phyloP scores from a whole-genome alignment of 108 stramenopile species.

The Seminavis robusta region DNA sequence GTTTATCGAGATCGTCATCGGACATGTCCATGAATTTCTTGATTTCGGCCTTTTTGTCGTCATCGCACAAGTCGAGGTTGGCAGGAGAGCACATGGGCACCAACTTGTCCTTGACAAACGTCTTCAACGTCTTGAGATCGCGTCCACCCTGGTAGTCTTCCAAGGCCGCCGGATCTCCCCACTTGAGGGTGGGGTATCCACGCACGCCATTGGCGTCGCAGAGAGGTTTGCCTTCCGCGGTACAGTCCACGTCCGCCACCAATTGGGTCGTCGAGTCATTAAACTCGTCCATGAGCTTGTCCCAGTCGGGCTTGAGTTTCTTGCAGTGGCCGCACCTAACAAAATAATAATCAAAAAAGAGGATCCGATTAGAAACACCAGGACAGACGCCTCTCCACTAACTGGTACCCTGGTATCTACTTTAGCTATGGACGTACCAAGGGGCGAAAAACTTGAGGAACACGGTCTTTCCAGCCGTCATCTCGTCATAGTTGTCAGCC shows the following conservation, averaged over 20 bases:
- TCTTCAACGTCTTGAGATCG: constrained; percentile 48
- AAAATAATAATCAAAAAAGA: neutral
- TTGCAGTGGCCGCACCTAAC: constrained; percentile 41
- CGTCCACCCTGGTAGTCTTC: constrained; percentile 83
- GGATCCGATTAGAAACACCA: neutral
- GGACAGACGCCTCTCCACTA: neutral
- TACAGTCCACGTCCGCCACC: constrained; percentile 89
- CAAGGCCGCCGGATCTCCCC: constrained; percentile 54
- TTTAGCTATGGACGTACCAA: constrained; percentile 45
- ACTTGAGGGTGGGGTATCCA: constrained; percentile 82
- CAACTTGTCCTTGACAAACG: constrained; percentile 68
- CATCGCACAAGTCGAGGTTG: constrained; percentile 61
- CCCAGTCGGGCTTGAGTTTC: constrained; percentile 62
- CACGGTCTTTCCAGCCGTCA: constrained; percentile 70
- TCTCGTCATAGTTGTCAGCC: constrained; percentile 55
- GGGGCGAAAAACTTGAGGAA: constrained; percentile 85
- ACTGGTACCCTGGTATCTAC: constrained; percentile 16
- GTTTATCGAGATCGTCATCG: constrained; percentile 36
- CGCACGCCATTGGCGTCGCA: constrained; percentile 75
- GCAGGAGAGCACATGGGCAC: constrained; percentile 43
- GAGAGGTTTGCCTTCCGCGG: constrained; percentile 61
- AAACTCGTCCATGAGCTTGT: constrained; percentile 74
- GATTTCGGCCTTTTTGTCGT: constrained; percentile 46
- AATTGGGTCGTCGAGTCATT: constrained; percentile 37
- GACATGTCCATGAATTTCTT: constrained; percentile 56